phyloP scores from a whole-genome alignment of 306 rosid species.

The Prunus armeniaca region DNA sequence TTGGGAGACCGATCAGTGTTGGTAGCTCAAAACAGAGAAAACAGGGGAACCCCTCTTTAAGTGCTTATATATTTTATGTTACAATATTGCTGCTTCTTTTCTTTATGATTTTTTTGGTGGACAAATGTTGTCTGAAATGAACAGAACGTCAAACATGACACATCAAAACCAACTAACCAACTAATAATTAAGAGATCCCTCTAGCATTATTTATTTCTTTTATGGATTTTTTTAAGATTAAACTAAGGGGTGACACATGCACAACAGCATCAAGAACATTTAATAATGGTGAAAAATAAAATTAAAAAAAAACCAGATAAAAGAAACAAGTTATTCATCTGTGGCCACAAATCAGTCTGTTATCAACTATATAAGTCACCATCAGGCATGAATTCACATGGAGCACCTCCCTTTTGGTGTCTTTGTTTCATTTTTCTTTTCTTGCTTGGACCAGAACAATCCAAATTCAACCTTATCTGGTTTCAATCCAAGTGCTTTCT shows the following conservation, averaged over 20 bases:
- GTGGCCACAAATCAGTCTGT: background rate
- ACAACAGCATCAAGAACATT: background rate
- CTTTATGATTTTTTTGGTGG: background rate
- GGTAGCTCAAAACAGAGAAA: conserved; percentile 38
- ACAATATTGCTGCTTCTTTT: too few relatives aligned
- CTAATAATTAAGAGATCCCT: too few relatives aligned
- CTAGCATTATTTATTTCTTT: too few relatives aligned
- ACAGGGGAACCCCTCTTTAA: background rate
- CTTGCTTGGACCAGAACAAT: background rate
- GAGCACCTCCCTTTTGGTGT: background rate
- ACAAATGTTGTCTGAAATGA: background rate
- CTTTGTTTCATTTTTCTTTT: background rate
- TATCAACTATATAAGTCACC: background rate
- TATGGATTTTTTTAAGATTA: too few relatives aligned
- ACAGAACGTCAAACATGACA: too few relatives aligned
- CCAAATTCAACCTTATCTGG: too few relatives aligned
- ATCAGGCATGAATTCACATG: background rate
- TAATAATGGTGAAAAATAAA: background rate
- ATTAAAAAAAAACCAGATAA: background rate
- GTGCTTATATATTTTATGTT: too few relatives aligned
- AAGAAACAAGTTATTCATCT: background rate
- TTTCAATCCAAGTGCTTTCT: too few relatives aligned
- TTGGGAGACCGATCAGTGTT: conserved; percentile 86
- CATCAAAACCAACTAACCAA: too few relatives aligned
- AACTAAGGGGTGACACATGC: background rate